These are phyloP conservation scores for Clathrus columnatus DNA, from an alignment of 768 basidiomycete genomes.

Conservation along the genomic window DNA sequence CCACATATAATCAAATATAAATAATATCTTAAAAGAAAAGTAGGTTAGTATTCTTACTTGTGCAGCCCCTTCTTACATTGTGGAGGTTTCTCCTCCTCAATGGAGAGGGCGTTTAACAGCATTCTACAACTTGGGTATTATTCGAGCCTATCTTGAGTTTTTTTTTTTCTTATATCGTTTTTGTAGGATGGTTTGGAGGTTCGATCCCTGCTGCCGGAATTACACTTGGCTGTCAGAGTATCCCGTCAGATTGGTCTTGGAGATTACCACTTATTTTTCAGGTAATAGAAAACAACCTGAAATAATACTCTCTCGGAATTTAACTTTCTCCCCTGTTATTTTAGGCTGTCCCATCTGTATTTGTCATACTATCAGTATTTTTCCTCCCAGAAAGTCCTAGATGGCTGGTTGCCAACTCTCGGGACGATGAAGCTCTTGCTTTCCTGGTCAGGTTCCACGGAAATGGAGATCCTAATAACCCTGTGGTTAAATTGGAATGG, in stretches of 20 bases:
- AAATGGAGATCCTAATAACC: constrained; percentile 38
- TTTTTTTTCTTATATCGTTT: background rate
- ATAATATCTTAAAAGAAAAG: background rate
- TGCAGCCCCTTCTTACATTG: constrained; percentile 35
- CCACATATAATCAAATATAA: background rate
- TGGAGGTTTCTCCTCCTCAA: constrained; percentile 53
- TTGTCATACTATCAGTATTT: constrained; percentile 23
- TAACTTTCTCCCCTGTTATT: background rate
- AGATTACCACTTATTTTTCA: constrained; percentile 46
- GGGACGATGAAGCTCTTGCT: constrained; percentile 37
- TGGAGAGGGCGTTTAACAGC: constrained; percentile 46
- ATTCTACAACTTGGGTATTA: constrained; percentile 30
- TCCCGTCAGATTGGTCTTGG: constrained; percentile 39
- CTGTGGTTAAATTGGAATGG: constrained; percentile 43
- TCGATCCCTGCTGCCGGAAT: constrained; percentile 16
- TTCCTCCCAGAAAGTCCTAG: constrained; percentile 39
- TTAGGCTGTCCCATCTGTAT: constrained; percentile 33
- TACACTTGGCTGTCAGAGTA: constrained; percentile 17
- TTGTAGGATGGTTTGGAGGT: constrained; percentile 12
- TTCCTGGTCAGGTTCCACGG: constrained; percentile 49
- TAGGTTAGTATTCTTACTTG: constrained; percentile 20
- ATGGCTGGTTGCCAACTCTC: constrained; percentile 43
- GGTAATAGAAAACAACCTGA: background rate
- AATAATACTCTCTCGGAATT: too few species aligned
- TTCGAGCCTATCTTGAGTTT: background rate